Evolutionary conservation across 2,329 filamentous ascomycete species (phyloP).

Genomic region (Chaetothyriales sp.): DNA sequence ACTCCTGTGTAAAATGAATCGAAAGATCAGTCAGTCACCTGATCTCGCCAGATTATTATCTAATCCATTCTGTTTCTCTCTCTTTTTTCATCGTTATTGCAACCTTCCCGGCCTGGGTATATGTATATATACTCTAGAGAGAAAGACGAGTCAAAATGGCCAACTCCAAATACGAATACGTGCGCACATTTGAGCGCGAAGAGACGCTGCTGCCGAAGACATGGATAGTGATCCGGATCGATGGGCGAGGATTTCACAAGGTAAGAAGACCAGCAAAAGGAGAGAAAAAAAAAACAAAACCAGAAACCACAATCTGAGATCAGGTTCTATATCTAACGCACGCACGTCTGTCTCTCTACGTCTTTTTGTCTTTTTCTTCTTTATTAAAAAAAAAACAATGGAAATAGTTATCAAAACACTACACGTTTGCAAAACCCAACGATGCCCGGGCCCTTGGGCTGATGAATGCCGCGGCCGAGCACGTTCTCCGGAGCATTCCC

Average conservation of each 20-base stretch:
- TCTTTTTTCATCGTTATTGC: no score
- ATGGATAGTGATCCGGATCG: slow-evolving; percentile 88
- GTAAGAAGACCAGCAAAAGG: slow-evolving; percentile 35
- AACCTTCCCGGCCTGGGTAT: no score
- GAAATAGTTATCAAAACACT: slow-evolving; percentile 54
- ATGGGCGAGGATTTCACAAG: slow-evolving; percentile 88
- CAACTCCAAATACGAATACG: slow-evolving; percentile 57
- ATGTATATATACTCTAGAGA: no score
- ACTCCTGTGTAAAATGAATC: not conserved
- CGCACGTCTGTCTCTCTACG: no score
- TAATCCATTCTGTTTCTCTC: no score
- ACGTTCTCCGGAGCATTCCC: slow-evolving; percentile 66
- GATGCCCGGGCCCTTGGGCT: slow-evolving; percentile 73
- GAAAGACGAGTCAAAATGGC: no score
- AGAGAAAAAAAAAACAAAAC: not conserved
- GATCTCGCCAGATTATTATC: no score
- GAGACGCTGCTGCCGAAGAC: slow-evolving; percentile 75
- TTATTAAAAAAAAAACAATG: slow-evolving; percentile 29
- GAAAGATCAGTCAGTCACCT: no score
- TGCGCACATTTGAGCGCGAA: slow-evolving; percentile 71
- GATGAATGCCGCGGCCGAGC: slow-evolving; percentile 85
- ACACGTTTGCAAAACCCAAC: slow-evolving; percentile 83
- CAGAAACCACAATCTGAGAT: no score
- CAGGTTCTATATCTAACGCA: no score
- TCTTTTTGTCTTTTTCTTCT: no score